phyloP scores from a whole-genome alignment of 345 rosid species.

The Iberis pinnata region DNA sequence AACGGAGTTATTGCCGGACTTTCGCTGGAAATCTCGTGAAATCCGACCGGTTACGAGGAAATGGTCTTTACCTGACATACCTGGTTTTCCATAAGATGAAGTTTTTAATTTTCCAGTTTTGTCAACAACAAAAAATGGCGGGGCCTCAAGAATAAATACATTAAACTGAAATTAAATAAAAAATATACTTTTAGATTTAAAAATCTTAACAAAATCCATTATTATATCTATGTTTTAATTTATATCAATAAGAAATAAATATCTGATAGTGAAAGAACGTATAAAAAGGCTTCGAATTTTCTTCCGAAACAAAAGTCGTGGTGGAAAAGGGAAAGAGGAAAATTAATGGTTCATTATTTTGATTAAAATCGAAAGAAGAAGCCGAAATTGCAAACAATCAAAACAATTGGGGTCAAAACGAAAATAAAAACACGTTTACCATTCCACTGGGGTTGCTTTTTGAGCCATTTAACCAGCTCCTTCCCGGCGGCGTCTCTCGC shows the following conservation, averaged over 20 bases:
- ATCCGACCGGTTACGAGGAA: constrained; percentile 53
- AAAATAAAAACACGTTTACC: constrained; percentile 6
- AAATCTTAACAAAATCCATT: too few relatives aligned
- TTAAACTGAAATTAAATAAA: too few relatives aligned
- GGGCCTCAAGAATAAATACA: too few relatives aligned
- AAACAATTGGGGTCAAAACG: constrained; percentile 7
- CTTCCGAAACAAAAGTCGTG: constrained; percentile 5
- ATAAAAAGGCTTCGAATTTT: neutral
- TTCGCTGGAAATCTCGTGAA: constrained; percentile 46
- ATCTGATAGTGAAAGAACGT: neutral
- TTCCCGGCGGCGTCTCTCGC: constrained; percentile 37
- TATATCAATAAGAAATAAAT: too few relatives aligned
- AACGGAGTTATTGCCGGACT: neutral
- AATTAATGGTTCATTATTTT: too few relatives aligned
- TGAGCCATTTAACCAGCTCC: constrained; percentile 34
- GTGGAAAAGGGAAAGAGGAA: neutral
- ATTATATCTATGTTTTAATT: too few relatives aligned
- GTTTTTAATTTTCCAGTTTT: too few relatives aligned
- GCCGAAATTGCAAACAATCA: neutral
- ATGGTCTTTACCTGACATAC: constrained; percentile 50
- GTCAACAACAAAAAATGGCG: too few relatives aligned
- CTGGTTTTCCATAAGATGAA: neutral
- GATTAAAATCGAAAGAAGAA: neutral
- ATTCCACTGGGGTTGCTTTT: constrained; percentile 40
- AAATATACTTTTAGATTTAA: too few relatives aligned